phyloP scores from a whole-genome alignment of 768 basidiomycete genomes.

The Russula foetens region DNA sequence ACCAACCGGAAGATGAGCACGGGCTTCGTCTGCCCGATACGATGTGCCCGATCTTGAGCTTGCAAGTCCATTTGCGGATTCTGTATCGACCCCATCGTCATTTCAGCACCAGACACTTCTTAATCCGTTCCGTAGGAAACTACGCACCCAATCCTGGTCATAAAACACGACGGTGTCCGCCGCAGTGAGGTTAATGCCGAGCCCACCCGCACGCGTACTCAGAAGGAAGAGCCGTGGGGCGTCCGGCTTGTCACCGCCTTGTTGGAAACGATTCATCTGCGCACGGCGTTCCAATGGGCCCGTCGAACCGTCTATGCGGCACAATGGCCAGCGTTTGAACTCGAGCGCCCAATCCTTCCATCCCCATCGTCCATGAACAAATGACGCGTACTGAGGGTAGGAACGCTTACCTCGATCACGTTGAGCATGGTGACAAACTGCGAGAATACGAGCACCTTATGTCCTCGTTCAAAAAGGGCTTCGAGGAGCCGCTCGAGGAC shows the following conservation, averaged over 20 bases:
- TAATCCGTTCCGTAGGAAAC: too few relatives aligned
- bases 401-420: slow-evolving; percentile 66
- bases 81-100: slow-evolving; percentile 29
- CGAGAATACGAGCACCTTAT: slow-evolving; percentile 83
- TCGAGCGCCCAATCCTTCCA: slow-evolving; percentile 82
- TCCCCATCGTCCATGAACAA: background rate
- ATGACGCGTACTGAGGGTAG: background rate
- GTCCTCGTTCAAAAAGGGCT: slow-evolving; percentile 68
- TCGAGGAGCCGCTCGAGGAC: slow-evolving; percentile 81
- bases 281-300: slow-evolving; percentile 72
- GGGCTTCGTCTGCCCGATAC: slow-evolving; percentile 89
- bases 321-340: slow-evolving; percentile 74
- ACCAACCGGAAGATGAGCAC: slow-evolving; percentile 87
- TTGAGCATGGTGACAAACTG: slow-evolving; percentile 97
- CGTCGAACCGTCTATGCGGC: slow-evolving; percentile 89
- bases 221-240: slow-evolving; percentile 73
- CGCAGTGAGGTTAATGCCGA: slow-evolving; percentile 73
- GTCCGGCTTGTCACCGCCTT: slow-evolving; percentile 48
- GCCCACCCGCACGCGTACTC: slow-evolving; percentile 70
- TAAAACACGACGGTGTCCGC: slow-evolving; percentile 93
- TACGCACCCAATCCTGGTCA: slow-evolving; percentile 79
- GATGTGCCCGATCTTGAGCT: slow-evolving; percentile 91
- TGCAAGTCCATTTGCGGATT: slow-evolving; percentile 96
- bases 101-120: background rate
- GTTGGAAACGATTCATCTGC: slow-evolving; percentile 82